phyloP scores from a whole-genome alignment of 2,329 filamentous ascomycete genomes.

The Ciborinia camelliae region DNA sequence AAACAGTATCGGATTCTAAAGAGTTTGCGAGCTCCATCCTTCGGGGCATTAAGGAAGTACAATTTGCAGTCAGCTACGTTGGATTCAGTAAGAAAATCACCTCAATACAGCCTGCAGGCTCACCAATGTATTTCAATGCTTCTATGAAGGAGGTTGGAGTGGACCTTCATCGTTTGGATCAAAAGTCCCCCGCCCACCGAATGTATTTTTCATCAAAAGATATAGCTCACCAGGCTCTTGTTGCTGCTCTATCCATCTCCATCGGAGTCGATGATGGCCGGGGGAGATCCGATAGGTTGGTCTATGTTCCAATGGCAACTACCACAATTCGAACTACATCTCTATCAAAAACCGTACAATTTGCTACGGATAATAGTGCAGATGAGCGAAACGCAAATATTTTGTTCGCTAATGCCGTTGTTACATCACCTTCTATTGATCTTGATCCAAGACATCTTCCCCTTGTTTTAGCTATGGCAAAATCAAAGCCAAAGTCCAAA shows the following conservation, averaged over 20 bases:
- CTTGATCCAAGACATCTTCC: conserved; percentile 89
- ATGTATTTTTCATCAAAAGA: conserved; percentile 97
- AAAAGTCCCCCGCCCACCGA: conserved; percentile 87
- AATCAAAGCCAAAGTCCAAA: conserved; percentile 48
- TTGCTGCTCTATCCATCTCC: conserved; percentile 88
- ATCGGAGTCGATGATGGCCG: conserved; percentile 89
- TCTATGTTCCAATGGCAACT: conserved; percentile 97
- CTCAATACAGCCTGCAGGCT: conserved; percentile 60
- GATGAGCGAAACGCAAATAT: conserved; percentile 94
- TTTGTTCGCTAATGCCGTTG: conserved; percentile 90
- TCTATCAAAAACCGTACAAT: conserved; percentile 87
- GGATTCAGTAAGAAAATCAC: conserved; percentile 79
- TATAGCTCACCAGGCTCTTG: conserved; percentile 88
- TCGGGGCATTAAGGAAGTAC: conserved; percentile 90
- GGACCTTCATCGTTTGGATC: conserved; percentile 86
- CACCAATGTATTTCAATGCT: conserved; percentile 77
- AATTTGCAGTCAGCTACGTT: conserved; percentile 89
- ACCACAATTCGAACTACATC: conserved; percentile 92
- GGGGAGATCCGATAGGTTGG: conserved; percentile 76
- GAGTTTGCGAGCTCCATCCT: conserved; percentile 89
- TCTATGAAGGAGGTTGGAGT: conserved; percentile 96
- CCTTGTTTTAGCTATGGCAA: conserved; percentile 73
- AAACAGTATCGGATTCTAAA: conserved; percentile 85
- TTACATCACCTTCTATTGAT: conserved; percentile 93
- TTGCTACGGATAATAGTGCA: conserved; percentile 65